phyloP scores from a whole-genome alignment of 2,329 filamentous ascomycete genomes.

The Stachybotrys chlorohalonatus region DNA sequence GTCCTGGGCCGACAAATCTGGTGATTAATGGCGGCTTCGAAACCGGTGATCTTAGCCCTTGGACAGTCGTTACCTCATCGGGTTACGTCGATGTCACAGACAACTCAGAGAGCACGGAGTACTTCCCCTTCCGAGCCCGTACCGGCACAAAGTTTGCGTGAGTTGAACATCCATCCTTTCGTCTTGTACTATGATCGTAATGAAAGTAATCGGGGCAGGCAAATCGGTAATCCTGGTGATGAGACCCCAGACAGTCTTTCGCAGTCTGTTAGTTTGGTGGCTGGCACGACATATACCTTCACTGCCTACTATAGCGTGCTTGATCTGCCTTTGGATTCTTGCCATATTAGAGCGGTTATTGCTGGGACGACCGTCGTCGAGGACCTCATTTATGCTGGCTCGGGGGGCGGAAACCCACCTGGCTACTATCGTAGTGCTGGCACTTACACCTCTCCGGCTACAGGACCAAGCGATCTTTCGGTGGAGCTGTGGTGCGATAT shows the following conservation, averaged over 20 bases:
- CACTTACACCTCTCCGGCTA: not conserved
- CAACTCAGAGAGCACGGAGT: not conserved
- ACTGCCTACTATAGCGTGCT: slow-evolving; percentile 1
- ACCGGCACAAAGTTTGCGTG: not conserved
- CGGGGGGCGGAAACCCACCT: not conserved
- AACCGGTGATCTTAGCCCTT: not conserved
- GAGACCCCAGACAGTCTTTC: not conserved
- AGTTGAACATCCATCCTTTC: not conserved
- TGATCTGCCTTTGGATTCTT: not conserved
- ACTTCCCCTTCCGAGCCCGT: not conserved
- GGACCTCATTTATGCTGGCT: not conserved
- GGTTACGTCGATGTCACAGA: not conserved
- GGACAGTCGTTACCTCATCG: not conserved
- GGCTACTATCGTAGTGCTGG: not conserved
- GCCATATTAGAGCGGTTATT: not conserved
- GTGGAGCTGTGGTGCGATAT: not conserved
- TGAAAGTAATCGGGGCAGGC: not conserved
- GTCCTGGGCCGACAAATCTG: not conserved
- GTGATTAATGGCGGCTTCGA: slow-evolving; percentile 1
- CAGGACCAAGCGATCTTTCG: not conserved
- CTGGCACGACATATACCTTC: not conserved
- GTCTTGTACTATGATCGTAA: not conserved
- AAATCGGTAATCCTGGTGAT: not conserved
- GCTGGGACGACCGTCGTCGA: not conserved
- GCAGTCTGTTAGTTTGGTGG: not conserved